These are phyloP conservation scores for Alternaria sp. DNA, from an alignment of 2,329 filamentous ascomycete genomes.

Conservation along the genomic window DNA sequence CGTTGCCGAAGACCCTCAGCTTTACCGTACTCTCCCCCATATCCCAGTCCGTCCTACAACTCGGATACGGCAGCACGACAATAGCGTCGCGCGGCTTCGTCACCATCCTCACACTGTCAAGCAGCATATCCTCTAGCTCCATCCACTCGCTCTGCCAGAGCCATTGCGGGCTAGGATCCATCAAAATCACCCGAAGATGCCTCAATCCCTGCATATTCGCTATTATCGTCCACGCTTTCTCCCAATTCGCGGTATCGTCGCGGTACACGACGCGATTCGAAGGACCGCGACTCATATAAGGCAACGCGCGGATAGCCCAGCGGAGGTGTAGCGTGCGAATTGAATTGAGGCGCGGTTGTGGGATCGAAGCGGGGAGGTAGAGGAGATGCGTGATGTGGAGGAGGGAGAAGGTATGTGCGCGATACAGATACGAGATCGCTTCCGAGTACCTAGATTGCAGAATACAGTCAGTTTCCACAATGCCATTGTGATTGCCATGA, in stretches of 20 bases:
- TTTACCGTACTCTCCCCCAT: conserved; percentile 28
- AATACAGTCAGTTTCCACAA: neutral
- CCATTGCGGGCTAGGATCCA: conserved; percentile 34
- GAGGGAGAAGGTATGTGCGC: conserved; percentile 39
- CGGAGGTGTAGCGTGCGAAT: conserved; percentile 40
- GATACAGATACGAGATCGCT: conserved; percentile 38
- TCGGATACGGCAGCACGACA: conserved; percentile 39
- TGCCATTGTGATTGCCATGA: neutral
- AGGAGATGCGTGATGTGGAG: conserved; percentile 43
- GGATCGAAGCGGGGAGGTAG: conserved; percentile 37
- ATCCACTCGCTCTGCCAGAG: conserved; percentile 43
- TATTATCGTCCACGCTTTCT: conserved; percentile 36
- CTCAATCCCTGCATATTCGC: conserved; percentile 33
- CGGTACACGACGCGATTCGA: conserved; percentile 35
- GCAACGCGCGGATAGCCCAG: conserved; percentile 44
- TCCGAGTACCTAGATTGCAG: conserved; percentile 36
- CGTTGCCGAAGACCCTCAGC: conserved; percentile 25
- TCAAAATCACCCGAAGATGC: conserved; percentile 34
- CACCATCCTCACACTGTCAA: conserved; percentile 33
- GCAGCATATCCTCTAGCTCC: conserved; percentile 31
- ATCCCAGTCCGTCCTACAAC: conserved; percentile 33
- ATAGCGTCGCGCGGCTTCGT: conserved; percentile 23
- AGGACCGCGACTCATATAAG: conserved; percentile 34
- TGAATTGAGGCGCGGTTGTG: conserved; percentile 29
- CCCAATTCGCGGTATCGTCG: conserved; percentile 46